Evolutionary conservation across 495 filamentous ascomycete species (phyloP).

Genomic region (Paragyromitra xinjiangensis): DNA sequence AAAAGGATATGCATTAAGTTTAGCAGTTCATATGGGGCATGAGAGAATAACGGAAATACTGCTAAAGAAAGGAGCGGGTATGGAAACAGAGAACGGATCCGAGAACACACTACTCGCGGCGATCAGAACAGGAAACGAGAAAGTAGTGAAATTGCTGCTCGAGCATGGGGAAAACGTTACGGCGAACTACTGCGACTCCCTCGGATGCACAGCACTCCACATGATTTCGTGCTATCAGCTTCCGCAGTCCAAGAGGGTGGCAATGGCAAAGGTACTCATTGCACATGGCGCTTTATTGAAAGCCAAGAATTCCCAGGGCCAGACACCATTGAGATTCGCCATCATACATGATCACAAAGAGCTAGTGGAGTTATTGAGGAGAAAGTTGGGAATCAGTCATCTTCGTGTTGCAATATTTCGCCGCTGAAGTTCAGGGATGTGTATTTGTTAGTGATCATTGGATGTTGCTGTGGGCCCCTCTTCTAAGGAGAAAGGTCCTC

Average conservation of each 20-base stretch:
- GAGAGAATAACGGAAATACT: no score
- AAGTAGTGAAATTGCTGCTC: background rate
- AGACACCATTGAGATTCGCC: background rate
- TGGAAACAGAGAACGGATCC: no score
- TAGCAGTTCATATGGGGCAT: no score
- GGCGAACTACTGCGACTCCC: no score
- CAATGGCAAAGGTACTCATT: background rate
- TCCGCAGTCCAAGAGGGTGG: background rate
- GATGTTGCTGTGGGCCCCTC: no score
- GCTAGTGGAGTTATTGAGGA: background rate
- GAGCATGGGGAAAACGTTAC: background rate
- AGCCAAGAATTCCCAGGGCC: background rate
- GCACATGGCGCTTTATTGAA: background rate
- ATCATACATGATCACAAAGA: background rate
- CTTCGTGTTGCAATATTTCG: background rate
- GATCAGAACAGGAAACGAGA: background rate
- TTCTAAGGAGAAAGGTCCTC: no score
- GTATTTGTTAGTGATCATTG: no score
- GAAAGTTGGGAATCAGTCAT: background rate
- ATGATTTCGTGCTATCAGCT: background rate
- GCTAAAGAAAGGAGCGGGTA: no score
- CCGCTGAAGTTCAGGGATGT: background rate
- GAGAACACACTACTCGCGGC: no score
- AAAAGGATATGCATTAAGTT: no score
- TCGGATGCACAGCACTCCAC: background rate